phyloP scores from a whole-genome alignment of 805 yeast genomes.

The Starmerella geochares region DNA sequence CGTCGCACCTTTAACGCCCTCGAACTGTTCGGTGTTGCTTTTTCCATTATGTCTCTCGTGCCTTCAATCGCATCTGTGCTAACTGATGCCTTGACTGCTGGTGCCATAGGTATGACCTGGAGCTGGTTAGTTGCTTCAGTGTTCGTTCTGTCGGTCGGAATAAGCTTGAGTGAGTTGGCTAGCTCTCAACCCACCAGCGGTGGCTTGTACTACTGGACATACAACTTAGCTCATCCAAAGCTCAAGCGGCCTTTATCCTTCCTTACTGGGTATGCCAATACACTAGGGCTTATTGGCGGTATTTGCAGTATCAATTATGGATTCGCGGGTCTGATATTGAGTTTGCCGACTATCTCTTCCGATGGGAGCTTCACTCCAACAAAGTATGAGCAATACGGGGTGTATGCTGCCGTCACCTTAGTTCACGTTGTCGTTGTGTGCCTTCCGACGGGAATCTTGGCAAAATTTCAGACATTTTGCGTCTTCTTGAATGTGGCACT shows the following conservation, averaged over 20 bases:
- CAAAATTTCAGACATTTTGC: conserved; percentile 52
- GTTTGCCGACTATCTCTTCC: conserved; percentile 29
- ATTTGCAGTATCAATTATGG: conserved; percentile 63
- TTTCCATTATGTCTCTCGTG: conserved; percentile 56
- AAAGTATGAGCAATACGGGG: conserved; percentile 48
- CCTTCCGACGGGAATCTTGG: conserved; percentile 47
- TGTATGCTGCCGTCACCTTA: conserved; percentile 52
- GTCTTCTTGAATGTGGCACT: conserved; percentile 45
- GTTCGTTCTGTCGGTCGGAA: conserved; percentile 49
- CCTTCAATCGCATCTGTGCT: conserved; percentile 54
- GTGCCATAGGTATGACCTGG: conserved; percentile 60
- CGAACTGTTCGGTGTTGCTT: conserved; percentile 63
- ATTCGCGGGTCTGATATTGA: conserved; percentile 34
- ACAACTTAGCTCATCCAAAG: conserved; percentile 50
- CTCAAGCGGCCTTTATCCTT: conserved; percentile 47
- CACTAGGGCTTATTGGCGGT: conserved; percentile 57
- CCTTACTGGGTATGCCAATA: conserved; percentile 56
- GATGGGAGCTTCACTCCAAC: conserved; percentile 48
- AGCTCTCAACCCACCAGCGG: conserved; percentile 68
- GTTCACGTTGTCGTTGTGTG: conserved; percentile 47
- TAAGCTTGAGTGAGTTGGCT: conserved; percentile 55
- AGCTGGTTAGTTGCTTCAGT: conserved; percentile 56
- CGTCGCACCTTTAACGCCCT: conserved; percentile 49
- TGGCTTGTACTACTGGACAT: conserved; percentile 62
- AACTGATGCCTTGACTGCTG: conserved; percentile 48